A percentile compares a stretch with the other conserved stretches of the same genome.
Evolutionary conservation across 345 rosid species (phyloP).

Genomic region (Gossypium stocksii): DNA sequence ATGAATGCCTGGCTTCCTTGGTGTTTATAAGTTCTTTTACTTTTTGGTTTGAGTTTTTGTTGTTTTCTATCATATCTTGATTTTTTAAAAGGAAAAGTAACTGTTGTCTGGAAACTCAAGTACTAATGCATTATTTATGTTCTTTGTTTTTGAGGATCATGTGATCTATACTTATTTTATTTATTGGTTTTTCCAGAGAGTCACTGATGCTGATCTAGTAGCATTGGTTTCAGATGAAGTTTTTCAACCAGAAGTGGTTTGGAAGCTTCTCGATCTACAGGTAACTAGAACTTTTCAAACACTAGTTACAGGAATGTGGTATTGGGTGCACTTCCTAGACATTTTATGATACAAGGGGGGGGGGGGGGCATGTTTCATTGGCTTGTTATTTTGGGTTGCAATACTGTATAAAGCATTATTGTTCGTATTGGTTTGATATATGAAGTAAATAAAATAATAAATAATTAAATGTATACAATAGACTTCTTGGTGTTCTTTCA

Average conservation of each 20-base stretch:
- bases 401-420: not conserved
- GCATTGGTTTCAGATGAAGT: conserved; percentile 94
- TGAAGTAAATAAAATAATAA: too few species aligned
- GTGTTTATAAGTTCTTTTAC: not conserved
- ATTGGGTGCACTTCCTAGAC: not conserved
- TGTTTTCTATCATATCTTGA: conserved; percentile 9
- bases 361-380: not conserved
- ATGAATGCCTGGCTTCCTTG: not conserved
- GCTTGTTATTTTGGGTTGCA: not conserved
- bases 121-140: not conserved
- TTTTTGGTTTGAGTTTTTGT: not conserved
- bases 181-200: conserved; percentile 47
- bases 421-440: not conserved
- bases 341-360: not conserved
- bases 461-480: too few species aligned
- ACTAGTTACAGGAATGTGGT: not conserved
- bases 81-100: not conserved
- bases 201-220: conserved; percentile 84
- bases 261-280: conserved; percentile 88
- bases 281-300: conserved; percentile 24
- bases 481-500: too few species aligned
- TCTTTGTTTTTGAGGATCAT: conserved; percentile 9
- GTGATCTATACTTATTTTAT: conserved; percentile 16
- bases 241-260: conserved; percentile 77
- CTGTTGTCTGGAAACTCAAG: not conserved